Evolutionary conservation across 1,284 basidiomycete species (phyloP), one percentile per base, ranked within the genome.

Genomic region (Marasmius sp.): DNA sequence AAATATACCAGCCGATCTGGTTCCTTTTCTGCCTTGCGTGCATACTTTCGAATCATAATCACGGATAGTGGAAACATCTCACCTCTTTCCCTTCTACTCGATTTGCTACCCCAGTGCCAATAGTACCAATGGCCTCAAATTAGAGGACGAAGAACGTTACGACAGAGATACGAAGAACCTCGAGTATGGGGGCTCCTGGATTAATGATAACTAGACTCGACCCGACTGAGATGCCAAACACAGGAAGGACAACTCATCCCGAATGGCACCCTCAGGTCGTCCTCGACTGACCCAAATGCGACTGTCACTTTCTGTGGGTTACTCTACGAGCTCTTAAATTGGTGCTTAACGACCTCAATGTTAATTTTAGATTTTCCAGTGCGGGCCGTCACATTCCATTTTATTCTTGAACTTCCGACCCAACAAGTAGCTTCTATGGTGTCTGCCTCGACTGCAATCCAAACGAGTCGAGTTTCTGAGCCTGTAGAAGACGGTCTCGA

Each of bases 371-470:
- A 48, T 14, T 65, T 65, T 59, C 64, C 64, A 72, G 69, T 58
- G 9, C 67, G 69, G 12, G 73, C 70, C 6, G 62, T 65, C 16
- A 72, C 66, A 2, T 72, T 74, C 47, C 71, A 68, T 38, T 72
- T 38, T 72, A 71, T 61, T 74, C 65, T 57, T 72, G 72, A 1
- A 71, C 72, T 12, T 55, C 50, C 14, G 61, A 64, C 3, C 65
- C 59, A 39, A 43, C 57, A 22, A 68, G 69, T 6, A 69, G 60
- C 16, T 37, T 50, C n/a, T 61, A 63, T 52, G 53, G 33, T 34
- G 73, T 74, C 34, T 74, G 72, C 63, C 56, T 73, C 55, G 73
- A 74, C 63, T 73, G 71, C 61, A 69, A 72, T 59, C 70, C 70
- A 20, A 68, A 68, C 33, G 53, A 67, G 43, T 65, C 61, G 14